Evolutionary conservation across 116 monocot species (phyloP), one percentile per base, ranked within the genome.

Genomic region (Iris pallida): DNA sequence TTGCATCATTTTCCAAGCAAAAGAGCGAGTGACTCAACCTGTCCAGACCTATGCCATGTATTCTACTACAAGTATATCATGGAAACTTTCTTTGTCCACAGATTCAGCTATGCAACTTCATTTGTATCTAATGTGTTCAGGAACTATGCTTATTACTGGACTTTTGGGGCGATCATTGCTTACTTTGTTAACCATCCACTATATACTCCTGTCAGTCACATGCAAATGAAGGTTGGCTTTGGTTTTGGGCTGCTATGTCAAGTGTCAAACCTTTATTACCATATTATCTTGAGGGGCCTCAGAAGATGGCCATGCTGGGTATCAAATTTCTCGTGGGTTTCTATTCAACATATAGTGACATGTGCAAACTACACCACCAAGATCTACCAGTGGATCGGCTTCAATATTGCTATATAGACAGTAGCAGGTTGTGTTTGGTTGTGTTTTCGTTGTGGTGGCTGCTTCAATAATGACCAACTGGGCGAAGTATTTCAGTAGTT

Each of bases 1-100:
- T 82, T 96, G 91, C 67, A 82, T 96, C 57, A 96, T 96, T 75
- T 96, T 96, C 64, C 82, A 91, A 72, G 95, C 95, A 72, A 96
- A 49, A 15, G 71, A 80, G 61, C 84, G 80, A 13, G 75, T 74
- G 16, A 86, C 84, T 46, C 86, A 81, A 60, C 89, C 84, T 2
- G 86, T 73, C 48, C 94, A 94, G 65, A 94, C 94, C 0, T 94
- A 88, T 57, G 94, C 94, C 60, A 66, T 85, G 77, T 90, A 85
- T 68, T 88, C 64, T 94, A 94, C 81, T 81, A 81, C 80, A 94
- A 90, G 56, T 80, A 88, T 16, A 90, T 94, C 30, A 65, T 90
- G 76, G 94, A 94, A 75, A 94, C 94, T 11, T 90, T 94, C 79
- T 90, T 94, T 57, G 88, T 94, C 4, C 95, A 95, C 69, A 76